Conservation (phyloP, 2,329 filamentous ascomycete genomes). For the Ascochyta lentis region DNA sequence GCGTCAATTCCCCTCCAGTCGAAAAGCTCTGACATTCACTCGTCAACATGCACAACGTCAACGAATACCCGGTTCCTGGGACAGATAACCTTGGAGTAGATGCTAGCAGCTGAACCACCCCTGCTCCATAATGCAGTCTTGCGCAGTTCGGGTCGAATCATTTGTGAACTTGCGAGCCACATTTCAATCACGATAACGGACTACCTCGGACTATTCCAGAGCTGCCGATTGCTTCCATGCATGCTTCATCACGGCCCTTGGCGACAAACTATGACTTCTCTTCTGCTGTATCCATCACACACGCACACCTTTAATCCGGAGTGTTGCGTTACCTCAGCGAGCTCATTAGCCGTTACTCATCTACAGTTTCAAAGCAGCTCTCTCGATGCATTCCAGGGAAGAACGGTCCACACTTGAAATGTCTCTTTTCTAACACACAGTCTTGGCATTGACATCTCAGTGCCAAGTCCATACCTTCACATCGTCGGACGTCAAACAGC, state of each 20-base stretch:
- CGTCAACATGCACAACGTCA: slow-evolving; percentile 3
- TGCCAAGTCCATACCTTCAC: background rate
- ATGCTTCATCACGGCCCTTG: background rate
- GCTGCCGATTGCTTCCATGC: slow-evolving; percentile 1
- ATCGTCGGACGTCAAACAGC: background rate
- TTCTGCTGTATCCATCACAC: background rate
- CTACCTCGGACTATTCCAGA: slow-evolving; percentile 9
- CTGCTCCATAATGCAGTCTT: slow-evolving; percentile 3
- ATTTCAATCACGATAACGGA: slow-evolving; percentile 13
- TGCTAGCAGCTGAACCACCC: slow-evolving; percentile 1
- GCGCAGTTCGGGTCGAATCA: slow-evolving; percentile 4
- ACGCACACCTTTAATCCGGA: background rate
- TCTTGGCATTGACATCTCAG: background rate
- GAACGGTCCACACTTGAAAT: background rate
- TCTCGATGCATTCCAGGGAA: background rate
- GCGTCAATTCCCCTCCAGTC: slow-evolving; percentile 6
- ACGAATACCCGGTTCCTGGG: slow-evolving; percentile 14
- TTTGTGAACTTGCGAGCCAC: slow-evolving; percentile 6
- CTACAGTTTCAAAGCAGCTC: background rate
- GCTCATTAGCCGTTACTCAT: background rate
- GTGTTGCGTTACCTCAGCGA: slow-evolving; percentile 5
- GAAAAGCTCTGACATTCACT: background rate
- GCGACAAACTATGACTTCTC: background rate
- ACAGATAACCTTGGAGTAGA: slow-evolving; percentile 3
- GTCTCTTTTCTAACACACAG: no score